These are phyloP conservation scores for Avena atlantica DNA, from an alignment of 176 grass and related monocot species.

Conservation along the genomic window DNA sequence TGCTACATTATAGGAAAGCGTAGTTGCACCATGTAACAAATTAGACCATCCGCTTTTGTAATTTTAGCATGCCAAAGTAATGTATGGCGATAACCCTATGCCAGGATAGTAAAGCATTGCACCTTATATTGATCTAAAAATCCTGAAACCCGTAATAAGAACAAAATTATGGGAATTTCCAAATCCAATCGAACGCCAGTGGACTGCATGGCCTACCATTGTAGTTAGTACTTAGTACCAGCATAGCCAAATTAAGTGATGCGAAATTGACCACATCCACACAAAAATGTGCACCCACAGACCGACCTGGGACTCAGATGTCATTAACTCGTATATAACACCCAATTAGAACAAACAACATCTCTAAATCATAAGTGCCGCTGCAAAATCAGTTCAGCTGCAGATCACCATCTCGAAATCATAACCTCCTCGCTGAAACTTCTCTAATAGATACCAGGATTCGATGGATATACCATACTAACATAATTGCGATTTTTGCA, in stretches of 20 bases:
- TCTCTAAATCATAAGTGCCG: not conserved
- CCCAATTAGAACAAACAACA: conserved; percentile 21
- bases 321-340: conserved; percentile 21
- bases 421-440: not conserved
- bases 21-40: conserved; percentile 37
- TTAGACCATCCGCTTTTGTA: not conserved
- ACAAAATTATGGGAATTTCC: not conserved
- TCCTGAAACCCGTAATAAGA: not conserved
- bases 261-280: conserved; percentile 9
- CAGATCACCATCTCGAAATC: not conserved
- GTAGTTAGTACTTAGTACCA: not conserved
- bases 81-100: not conserved
- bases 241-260: conserved; percentile 8
- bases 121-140: conserved; percentile 4
- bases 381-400: not conserved
- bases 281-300: not conserved
- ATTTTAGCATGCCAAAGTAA: conserved; percentile 34
- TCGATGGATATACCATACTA: conserved; percentile 7
- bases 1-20: not conserved
- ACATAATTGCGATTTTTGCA: not conserved
- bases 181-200: conserved; percentile 6
- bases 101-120: not conserved
- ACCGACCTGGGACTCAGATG: not conserved
- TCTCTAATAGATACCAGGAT: not conserved
- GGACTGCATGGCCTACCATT: not conserved